These are phyloP conservation scores for Spergularia bocconei DNA, from an alignment of 148 eudicot genomes.

Conservation along the genomic window DNA sequence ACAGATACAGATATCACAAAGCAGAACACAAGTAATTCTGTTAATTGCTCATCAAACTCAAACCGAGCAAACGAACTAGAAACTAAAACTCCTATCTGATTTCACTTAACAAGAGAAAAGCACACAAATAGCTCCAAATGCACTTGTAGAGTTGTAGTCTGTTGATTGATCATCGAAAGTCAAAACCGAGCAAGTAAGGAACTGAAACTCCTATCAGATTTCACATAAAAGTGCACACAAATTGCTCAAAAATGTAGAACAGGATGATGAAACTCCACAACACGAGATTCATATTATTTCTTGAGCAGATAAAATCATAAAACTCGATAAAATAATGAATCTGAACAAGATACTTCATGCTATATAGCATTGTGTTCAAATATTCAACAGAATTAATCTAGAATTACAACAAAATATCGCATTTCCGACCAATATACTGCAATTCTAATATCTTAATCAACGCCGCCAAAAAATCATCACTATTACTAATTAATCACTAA, in stretches of 20 bases:
- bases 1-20: background rate
- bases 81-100: no score
- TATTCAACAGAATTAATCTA: background rate
- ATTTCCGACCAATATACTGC: background rate
- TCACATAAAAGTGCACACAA: no score
- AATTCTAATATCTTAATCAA: background rate
- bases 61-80: background rate
- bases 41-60: background rate
- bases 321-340: background rate
- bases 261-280: background rate
- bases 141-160: no score
- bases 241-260: background rate
- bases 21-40: background rate
- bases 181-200: no score
- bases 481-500: no score
- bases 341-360: background rate
- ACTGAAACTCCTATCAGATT: no score
- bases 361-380: background rate
- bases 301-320: no score
- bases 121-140: no score
- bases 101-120: no score
- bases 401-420: no score
- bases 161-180: no score
- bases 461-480: no score
- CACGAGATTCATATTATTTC: background rate